Evolutionary conservation across 148 eudicot genomes (phyloP).

Genomic region (Dianthus caryophyllus): DNA sequence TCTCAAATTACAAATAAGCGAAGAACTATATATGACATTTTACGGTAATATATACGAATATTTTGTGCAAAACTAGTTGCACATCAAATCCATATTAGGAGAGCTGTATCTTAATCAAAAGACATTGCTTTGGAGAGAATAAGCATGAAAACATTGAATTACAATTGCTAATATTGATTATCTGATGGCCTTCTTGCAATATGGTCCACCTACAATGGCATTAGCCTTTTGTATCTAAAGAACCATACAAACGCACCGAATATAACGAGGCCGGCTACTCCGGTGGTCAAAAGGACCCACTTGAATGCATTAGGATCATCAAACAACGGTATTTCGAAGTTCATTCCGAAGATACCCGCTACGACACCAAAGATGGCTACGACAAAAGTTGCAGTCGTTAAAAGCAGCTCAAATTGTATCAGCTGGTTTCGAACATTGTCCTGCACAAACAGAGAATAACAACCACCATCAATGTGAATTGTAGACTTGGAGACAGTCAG

Average conservation of each 20-base stretch:
- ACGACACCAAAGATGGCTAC: constrained; percentile 95
- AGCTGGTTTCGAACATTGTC: constrained; percentile 97
- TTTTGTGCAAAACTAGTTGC: not conserved
- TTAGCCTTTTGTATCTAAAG: constrained; percentile 74
- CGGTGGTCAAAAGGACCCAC: constrained; percentile 78
- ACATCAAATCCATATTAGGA: not conserved
- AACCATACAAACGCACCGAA: constrained; percentile 75
- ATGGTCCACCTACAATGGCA: constrained; percentile 65
- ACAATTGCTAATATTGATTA: constrained; percentile 9
- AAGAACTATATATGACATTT: too few species aligned
- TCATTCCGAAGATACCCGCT: constrained; percentile 96
- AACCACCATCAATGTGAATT: not conserved
- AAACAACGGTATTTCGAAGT: constrained; percentile 65
- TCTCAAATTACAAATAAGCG: too few species aligned
- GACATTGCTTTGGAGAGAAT: constrained; percentile 1
- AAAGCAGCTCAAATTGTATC: constrained; percentile 85
- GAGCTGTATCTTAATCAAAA: not conserved
- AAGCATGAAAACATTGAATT: not conserved
- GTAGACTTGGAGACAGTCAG: too few species aligned
- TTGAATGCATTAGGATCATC: constrained; percentile 61
- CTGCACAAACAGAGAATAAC: constrained; percentile 35
- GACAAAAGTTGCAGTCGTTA: constrained; percentile 91
- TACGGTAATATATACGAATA: too few species aligned
- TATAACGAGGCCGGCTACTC: constrained; percentile 50
- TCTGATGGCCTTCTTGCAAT: not conserved